Evolutionary conservation across 371 early-diverging fungal species (phyloP), one percentile per base, ranked within the genome.

Genomic region (Cokeromyces recurvatus): DNA sequence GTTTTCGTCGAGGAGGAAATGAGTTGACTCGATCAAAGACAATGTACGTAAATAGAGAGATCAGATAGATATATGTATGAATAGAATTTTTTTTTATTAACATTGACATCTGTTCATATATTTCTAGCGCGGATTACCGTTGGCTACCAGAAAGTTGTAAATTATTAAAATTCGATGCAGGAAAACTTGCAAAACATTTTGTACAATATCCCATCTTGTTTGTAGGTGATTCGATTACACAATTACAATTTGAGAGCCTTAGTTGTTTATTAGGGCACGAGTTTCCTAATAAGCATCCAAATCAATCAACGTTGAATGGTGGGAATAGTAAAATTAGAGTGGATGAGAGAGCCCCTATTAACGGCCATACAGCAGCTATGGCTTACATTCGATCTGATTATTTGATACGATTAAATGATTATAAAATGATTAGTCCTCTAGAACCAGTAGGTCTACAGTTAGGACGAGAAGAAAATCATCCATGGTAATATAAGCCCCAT

Each of bases 181-280:
- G 55, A 0, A 16, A 23, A 23, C 35, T 68, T 15, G 55, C 71
- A 20, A 34, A 57, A 3, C 71, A 74, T 24, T 42, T 74, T 11
- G 22, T 47, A 14, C 36, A 65, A 11, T 61, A 68, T 37, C 71
- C 74, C 1, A 32, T 74, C 2, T 39, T 74, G 7, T 62, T 74
- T 20, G 62, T 74, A 1, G 74, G 74, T 8, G 74, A 74, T 35
- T 70, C 71, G 2, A 74, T 74, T 37, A 70, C 68, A 32, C 71
- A 74, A 35, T 43, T 74, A 16, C 68, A 67, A 43, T 74, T 46
- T n/a, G 74, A 74, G 31, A 74, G 71, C 31, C 27, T 74, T 39
- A 50, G 53, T 6, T 74, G 74, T 32, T 32, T 70, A 23, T 32
- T 70, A 16, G 74, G 74, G 2, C 27, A 64, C 10, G 32, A 59